Conservation (phyloP, 2,329 filamentous ascomycete genomes). For the Penicillium sp. region DNA sequence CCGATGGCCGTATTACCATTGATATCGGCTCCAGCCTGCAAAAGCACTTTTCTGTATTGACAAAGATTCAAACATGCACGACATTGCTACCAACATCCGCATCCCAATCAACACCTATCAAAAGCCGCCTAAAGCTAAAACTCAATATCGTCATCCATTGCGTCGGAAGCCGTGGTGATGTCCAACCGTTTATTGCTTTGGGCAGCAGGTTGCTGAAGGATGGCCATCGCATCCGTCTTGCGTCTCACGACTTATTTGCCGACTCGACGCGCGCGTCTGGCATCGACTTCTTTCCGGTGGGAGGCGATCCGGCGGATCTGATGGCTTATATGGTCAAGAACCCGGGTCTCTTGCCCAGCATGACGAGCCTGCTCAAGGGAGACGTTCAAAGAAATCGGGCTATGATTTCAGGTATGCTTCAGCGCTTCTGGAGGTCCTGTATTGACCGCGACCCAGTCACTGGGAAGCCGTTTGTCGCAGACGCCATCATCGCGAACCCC, state of each 20-base stretch:
- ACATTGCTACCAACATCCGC: no score
- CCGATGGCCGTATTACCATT: no score
- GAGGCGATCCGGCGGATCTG: slow-evolving; percentile 55
- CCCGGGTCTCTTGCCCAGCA: slow-evolving; percentile 41
- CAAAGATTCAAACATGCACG: no score
- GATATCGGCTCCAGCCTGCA: no score
- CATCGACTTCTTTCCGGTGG: slow-evolving; percentile 59
- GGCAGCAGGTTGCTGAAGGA: slow-evolving; percentile 51
- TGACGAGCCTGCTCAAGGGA: slow-evolving; percentile 29
- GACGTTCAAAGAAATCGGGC: slow-evolving; percentile 36
- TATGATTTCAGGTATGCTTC: slow-evolving; percentile 31
- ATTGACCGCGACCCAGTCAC: slow-evolving; percentile 20
- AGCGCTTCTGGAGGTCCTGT: slow-evolving; percentile 44
- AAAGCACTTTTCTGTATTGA: no score
- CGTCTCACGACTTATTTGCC: slow-evolving; percentile 57
- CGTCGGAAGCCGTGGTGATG: slow-evolving; percentile 40
- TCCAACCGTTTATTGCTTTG: slow-evolving; percentile 58
- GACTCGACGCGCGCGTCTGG: slow-evolving; percentile 55
- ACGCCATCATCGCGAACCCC: slow-evolving; percentile 58
- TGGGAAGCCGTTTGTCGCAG: slow-evolving; percentile 47
- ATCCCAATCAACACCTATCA: no score
- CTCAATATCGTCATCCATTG: slow-evolving; percentile 57
- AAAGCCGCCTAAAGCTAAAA: no score
- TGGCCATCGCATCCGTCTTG: slow-evolving; percentile 58
- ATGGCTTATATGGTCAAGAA: slow-evolving; percentile 57